Evolutionary conservation across 2,329 filamentous ascomycete species (phyloP), one percentile per base, ranked within the genome.

Genomic region (Trichophaea hybrida): DNA sequence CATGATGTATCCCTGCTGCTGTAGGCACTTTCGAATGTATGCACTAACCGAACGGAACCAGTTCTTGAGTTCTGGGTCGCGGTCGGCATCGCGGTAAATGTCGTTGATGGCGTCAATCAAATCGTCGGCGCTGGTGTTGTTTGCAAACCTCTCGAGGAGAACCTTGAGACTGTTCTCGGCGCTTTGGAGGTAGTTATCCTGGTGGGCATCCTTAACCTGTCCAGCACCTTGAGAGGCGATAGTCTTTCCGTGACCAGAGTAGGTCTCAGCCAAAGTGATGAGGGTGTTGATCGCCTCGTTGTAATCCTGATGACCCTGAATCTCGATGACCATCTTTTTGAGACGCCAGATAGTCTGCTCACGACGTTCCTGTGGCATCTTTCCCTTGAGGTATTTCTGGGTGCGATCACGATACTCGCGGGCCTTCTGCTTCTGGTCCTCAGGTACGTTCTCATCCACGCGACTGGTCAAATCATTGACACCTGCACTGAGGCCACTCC

Each of bases 241-340:
- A 34, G 76, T 75, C 70, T 79, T 84, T 58, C 83, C 80, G 69
- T 96, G 89, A 52, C 81, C 79, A 61, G 81, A 82, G 69, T 98
- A 98, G 67, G 84, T 81, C 74, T 95, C 89, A 5, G 88, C 89
- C 53, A 98, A 77, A 46, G 81, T 77, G 34, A 98, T 79, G 5
- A 98, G 77, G 2, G 91, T 94, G 68, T 89, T 82, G 64, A 98
- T 84, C n/a, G 93, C 93, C 72, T 86, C 80, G 67, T 90, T 83
- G 73, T 97, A 98, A 69, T 98, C 91, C 60, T 87, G 81, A 70
- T 97, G 93, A 59, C 91, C 87, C 75, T 98, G 93, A 68, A 94
- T 89, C 74, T 98, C 93, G 50, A 96, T 83, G 43, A 98, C 76
- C 86, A 97, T 94, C 81, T 97, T 97, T 82, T 91, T 98, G 66